Percentiles rank a stretch among this genome's conserved stretches.
phyloP scores from a whole-genome alignment of 495 filamentous ascomycete species.

The Penicillium maclennaniae region DNA sequence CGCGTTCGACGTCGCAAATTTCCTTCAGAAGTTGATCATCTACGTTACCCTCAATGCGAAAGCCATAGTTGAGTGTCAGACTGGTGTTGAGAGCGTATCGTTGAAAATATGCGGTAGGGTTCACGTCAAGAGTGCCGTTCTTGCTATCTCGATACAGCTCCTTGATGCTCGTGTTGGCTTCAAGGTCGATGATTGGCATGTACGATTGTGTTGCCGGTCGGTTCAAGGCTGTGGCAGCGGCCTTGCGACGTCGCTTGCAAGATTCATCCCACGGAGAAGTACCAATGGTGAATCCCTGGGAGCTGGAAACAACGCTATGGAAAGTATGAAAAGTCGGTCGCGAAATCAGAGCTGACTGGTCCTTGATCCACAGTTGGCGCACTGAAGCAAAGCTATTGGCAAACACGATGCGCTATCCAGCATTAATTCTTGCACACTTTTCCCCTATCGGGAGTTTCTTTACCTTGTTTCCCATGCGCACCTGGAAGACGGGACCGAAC shows the following conservation, averaged over 20 bases:
- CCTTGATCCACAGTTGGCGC: slow-evolving; percentile 65
- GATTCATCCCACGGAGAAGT: slow-evolving; percentile 73
- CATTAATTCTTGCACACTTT: not conserved
- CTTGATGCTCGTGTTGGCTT: slow-evolving; percentile 60
- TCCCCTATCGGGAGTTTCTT: not conserved
- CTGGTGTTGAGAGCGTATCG: slow-evolving; percentile 64
- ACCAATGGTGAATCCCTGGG: slow-evolving; percentile 69
- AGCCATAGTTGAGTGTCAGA: slow-evolving; percentile 64
- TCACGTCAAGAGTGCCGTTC: slow-evolving; percentile 55
- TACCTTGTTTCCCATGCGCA: slow-evolving; percentile 62
- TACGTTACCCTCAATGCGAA: slow-evolving; percentile 56
- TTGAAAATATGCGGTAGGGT: slow-evolving; percentile 64
- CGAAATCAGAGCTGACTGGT: slow-evolving; percentile 67
- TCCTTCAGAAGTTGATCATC: slow-evolving; percentile 56
- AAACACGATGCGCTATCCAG: slow-evolving; percentile 56
- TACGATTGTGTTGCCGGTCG: slow-evolving; percentile 61
- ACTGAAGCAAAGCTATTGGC: slow-evolving; percentile 68
- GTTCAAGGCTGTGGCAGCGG: slow-evolving; percentile 67
- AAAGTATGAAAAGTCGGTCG: slow-evolving; percentile 69
- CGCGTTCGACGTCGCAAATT: slow-evolving; percentile 60
- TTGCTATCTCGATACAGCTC: slow-evolving; percentile 57
- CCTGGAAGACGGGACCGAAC: slow-evolving; percentile 65
- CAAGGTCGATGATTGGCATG: slow-evolving; percentile 70
- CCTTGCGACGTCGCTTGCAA: slow-evolving; percentile 67
- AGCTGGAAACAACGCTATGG: slow-evolving; percentile 65